A percentile compares a stretch with the other conserved stretches of the same genome.
Evolutionary conservation across 208 protist genomes (phyloP).

Genomic region (Strigomonas culicis): DNA sequence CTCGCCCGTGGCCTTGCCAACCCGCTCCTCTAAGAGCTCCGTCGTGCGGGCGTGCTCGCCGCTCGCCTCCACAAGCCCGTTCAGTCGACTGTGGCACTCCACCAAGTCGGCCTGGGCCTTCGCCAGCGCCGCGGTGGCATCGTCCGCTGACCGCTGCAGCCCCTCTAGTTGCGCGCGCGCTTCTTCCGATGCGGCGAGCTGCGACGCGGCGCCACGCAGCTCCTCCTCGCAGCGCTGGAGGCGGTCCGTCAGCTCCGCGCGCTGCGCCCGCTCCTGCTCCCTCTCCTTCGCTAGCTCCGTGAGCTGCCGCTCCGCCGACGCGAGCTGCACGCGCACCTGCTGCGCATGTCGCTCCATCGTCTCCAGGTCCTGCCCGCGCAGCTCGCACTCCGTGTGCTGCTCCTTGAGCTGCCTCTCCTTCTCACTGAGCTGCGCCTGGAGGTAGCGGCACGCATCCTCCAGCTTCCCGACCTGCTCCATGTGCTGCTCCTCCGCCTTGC

Average conservation of each 20-base stretch:
- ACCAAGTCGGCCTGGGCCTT: no score
- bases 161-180: no score
- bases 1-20: slow-evolving; percentile 15
- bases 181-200: no score
- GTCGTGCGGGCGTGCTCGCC: neutral
- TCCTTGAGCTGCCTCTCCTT: slow-evolving; percentile 15
- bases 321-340: slow-evolving; percentile 2
- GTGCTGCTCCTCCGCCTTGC: no score
- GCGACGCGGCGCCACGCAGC: no score
- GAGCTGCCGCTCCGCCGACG: slow-evolving; percentile 4
- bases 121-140: no score
- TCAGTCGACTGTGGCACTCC: no score
- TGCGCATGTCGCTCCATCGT: slow-evolving; percentile 14
- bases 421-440: slow-evolving; percentile 22
- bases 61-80: no score
- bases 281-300: neutral
- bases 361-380: slow-evolving; percentile 26
- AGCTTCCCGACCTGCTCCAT: slow-evolving; percentile 12
- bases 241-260: slow-evolving; percentile 10
- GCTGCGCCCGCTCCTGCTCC: neutral
- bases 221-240: slow-evolving; percentile 6
- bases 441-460: slow-evolving; percentile 41
- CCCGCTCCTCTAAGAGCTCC: slow-evolving; percentile 12
- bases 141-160: no score
- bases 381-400: slow-evolving; percentile 35